Evolutionary conservation across 169 alveolate genomes (phyloP), one percentile per base, ranked within the genome.

Genomic region (Babesia caballi): DNA sequence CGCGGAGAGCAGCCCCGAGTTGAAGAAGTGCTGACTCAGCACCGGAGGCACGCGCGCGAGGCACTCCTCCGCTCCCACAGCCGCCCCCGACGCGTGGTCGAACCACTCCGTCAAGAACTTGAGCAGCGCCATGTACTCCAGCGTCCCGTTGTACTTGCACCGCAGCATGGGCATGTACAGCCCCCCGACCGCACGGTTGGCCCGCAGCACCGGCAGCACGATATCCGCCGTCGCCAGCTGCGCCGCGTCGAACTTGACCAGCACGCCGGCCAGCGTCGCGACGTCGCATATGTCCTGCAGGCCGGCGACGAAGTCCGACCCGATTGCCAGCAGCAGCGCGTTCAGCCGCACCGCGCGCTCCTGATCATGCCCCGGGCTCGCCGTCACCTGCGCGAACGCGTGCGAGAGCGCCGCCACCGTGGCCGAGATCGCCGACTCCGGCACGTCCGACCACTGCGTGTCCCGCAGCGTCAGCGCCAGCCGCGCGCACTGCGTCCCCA

Each of bases 381-480:
- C 15, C 6, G 73, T 46, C 0, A 49, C 28, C 8, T 41, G 73
- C 1, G 30, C 25, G 2, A 63, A 11, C 0, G 33, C 50, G 32
- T 42, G 7, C 4, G 78, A 67, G 14, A 67, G 32, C 23, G 66
- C 46, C 8, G 56, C 23, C 2, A 56, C 66, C 0, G 44, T 53
- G 5, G 56, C n/a, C 4, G 44, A 7, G 15, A 67, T 67, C 2
- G 52, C 66, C 8, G 41, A 14, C 25, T 54, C 56, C 0, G 78
- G 78, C 30, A 67, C 42, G 6, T 67, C 78, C 2, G 73, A 63
- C 61, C 73, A 46, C 44, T 50, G 38, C 32, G 51, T 30, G 63
- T 56, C 33, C n/a, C 68, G 28, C 21, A 54, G 52, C 2, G 68
- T 52, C 17, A 67, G 56, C 27, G 78, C 7, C 17, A 67, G 42